Evolutionary conservation across 2,329 filamentous ascomycete species (phyloP).

Genomic region (Elsinoe perseae): DNA sequence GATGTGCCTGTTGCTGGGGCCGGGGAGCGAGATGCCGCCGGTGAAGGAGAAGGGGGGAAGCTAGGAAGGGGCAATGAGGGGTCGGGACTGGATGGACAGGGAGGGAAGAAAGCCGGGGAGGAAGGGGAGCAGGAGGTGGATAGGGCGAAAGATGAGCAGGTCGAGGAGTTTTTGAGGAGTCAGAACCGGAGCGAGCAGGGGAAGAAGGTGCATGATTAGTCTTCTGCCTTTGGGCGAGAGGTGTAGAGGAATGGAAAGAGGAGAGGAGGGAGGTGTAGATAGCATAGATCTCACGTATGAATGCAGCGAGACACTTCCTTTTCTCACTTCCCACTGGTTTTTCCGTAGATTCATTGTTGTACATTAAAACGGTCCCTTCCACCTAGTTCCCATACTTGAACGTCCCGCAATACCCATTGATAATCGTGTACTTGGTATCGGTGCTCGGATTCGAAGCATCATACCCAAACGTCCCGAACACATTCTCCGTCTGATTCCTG

Average conservation of each 20-base stretch:
- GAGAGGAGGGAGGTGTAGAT: background rate
- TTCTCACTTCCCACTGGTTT: background rate
- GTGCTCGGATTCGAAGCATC: background rate
- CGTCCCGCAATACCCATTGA: background rate
- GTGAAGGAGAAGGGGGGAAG: conserved; percentile 19
- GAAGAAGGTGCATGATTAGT: conserved; percentile 4
- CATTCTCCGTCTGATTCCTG: background rate
- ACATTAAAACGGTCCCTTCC: background rate
- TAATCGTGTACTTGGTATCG: background rate
- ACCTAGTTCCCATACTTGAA: background rate
- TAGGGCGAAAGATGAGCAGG: conserved; percentile 24
- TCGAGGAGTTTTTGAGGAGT: conserved; percentile 33
- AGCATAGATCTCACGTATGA: background rate
- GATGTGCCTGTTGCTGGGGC: conserved; percentile 24
- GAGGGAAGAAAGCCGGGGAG: conserved; percentile 18
- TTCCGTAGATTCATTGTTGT: background rate
- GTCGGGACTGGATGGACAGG: conserved; percentile 24
- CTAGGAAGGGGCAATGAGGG: conserved; percentile 16
- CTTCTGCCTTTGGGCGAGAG: background rate
- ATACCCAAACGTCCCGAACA: background rate
- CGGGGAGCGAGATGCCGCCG: conserved; percentile 24
- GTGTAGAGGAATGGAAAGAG: background rate
- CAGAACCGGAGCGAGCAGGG: conserved; percentile 17
- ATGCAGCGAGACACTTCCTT: background rate
- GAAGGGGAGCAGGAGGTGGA: conserved; percentile 28